Evolutionary conservation across 257 asterid species (phyloP), one percentile per base, ranked within the genome.

Genomic region (Rehmannia glutinosa): DNA sequence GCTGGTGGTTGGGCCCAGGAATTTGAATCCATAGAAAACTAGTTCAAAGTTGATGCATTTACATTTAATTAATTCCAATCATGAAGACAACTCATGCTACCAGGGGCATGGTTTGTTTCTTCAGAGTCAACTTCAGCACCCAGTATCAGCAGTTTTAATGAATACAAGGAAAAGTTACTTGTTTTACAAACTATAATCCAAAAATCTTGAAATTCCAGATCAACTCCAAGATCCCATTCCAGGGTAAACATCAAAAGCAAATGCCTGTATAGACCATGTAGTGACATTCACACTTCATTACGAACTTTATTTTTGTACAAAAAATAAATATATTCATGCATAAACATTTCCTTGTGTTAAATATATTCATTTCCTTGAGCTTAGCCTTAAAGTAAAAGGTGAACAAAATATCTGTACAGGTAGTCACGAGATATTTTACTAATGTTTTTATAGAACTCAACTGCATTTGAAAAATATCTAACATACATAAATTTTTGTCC

Each of bases 171-270:
- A 16, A 10, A 30, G 12, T n/a, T n/a, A n/a, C n/a, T n/a, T n/a
- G n/a, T n/a, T n/a, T n/a, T n/a, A n/a, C n/a, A n/a, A n/a, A n/a
- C n/a, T n/a, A n/a, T n/a, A n/a, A n/a, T n/a, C n/a, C n/a, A n/a
- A n/a, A n/a, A 23, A 28, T 49, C 63, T 19, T 8, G 62, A 5
- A 62, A 62, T 24, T 12, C 20, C 72, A 42, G 54, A 57, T n/a
- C 71, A 39, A 24, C 36, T 60, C 47, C 68, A 46, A n/a, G n/a
- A n/a, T n/a, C n/a, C n/a, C n/a, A n/a, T n/a, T n/a, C n/a, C n/a
- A n/a, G n/a, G 41, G n/a, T 25, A 70, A 32, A 49, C 73, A 66
- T 38, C 19, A 47, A 35, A 61, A 62, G 50, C 45, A 65, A 52
- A 55, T 3, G 41, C 64, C 28, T 28, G 47, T 25, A 46, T 20